phyloP scores from a whole-genome alignment of 2,329 filamentous ascomycete genomes.

The Salinomyces thailandicus region DNA sequence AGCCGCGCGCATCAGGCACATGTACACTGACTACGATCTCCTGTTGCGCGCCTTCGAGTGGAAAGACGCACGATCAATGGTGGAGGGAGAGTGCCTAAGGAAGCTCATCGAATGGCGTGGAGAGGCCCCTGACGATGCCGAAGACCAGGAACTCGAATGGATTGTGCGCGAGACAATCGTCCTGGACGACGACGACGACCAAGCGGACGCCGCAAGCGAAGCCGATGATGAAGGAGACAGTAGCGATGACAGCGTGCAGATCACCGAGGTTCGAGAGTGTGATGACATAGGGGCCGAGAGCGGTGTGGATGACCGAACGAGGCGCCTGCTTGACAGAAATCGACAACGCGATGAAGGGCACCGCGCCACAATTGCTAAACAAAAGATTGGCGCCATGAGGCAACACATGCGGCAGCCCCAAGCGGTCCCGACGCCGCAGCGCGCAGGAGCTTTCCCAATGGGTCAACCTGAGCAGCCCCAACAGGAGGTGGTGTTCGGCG shows the following conservation, averaged over 20 bases:
- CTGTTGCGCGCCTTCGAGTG: constrained; percentile 43
- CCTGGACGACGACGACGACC: constrained; percentile 51
- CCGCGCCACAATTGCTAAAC: constrained; percentile 9
- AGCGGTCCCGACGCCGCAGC: not conserved
- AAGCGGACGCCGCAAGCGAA: constrained; percentile 23
- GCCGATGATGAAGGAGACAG: constrained; percentile 16
- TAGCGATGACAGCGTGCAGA: constrained; percentile 22
- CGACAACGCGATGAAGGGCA: constrained; percentile 8
- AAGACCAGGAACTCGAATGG: constrained; percentile 44
- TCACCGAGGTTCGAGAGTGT: constrained; percentile 19
- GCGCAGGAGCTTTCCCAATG: too few relatives aligned
- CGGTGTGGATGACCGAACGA: constrained; percentile 13
- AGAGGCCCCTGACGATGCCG: constrained; percentile 41
- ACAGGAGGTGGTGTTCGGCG: too few relatives aligned
- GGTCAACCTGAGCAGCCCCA: too few relatives aligned
- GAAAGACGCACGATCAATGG: constrained; percentile 43
- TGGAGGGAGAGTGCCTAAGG: constrained; percentile 46
- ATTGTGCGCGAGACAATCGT: constrained; percentile 55
- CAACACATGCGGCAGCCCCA: constrained; percentile 2
- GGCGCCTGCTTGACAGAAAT: constrained; percentile 10
- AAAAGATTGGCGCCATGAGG: constrained; percentile 10
- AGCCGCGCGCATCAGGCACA: constrained; percentile 51
- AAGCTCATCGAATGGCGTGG: constrained; percentile 54
- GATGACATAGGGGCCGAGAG: constrained; percentile 23
- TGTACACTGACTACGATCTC: constrained; percentile 52